Evolutionary conservation across 805 yeast genomes (phyloP).

Genomic region (Teunomyces stri): DNA sequence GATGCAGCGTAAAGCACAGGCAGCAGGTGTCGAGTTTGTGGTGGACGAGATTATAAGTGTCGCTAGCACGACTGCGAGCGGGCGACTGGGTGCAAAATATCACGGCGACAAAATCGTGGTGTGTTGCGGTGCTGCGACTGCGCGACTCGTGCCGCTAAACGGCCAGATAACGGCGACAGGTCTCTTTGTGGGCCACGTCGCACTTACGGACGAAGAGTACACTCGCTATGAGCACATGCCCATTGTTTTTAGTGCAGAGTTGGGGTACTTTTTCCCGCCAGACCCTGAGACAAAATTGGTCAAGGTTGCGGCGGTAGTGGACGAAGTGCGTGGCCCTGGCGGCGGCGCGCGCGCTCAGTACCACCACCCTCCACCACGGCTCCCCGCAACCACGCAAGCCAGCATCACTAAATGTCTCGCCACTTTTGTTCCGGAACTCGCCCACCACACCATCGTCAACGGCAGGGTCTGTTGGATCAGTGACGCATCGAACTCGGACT

Average conservation of each 20-base stretch:
- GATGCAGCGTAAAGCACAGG: background rate
- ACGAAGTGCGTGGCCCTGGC: background rate
- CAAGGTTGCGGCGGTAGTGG: background rate
- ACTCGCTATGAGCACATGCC: background rate
- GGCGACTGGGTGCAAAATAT: conserved; percentile 3
- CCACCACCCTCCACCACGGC: background rate
- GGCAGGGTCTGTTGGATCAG: conserved; percentile 1
- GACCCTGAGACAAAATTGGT: background rate
- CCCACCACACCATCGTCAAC: conserved; percentile 1
- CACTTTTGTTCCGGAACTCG: background rate
- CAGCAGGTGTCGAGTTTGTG: background rate
- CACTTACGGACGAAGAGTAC: background rate
- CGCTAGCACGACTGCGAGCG: background rate
- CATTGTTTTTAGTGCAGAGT: background rate
- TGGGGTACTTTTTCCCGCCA: conserved; percentile 3
- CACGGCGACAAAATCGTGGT: background rate
- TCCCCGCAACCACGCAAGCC: conserved; percentile 1
- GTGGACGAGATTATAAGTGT: background rate
- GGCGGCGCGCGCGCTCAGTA: background rate
- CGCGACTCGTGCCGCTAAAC: background rate
- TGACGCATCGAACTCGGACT: conserved; percentile 1
- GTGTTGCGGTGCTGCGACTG: conserved; percentile 1
- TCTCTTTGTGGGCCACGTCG: background rate
- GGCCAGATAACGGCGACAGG: background rate
- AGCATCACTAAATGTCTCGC: conserved; percentile 1